These are phyloP conservation scores for Blastobotrys terrestris DNA, from an alignment of 805 yeast species.

Conservation along the genomic window DNA sequence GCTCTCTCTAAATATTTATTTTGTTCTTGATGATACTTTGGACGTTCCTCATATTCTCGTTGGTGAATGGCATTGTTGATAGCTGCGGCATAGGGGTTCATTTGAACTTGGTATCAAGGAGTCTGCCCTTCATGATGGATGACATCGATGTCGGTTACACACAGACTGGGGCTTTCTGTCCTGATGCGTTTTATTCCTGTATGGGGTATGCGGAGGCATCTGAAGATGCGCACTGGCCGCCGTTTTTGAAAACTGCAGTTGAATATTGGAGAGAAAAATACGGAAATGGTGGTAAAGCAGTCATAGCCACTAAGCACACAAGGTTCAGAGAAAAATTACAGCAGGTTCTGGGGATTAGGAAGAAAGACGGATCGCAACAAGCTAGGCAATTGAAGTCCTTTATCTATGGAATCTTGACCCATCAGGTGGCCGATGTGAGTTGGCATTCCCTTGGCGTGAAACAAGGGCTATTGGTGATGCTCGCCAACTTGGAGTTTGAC, in stretches of 20 bases:
- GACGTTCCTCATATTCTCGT: background rate
- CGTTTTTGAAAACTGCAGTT: conserved; percentile 46
- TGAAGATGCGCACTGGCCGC: conserved; percentile 68
- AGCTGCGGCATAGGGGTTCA: conserved; percentile 3
- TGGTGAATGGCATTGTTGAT: background rate
- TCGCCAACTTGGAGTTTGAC: conserved; percentile 49
- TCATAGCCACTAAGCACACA: background rate
- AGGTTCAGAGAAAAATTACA: background rate
- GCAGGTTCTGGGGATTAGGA: background rate
- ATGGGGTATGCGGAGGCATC: conserved; percentile 45
- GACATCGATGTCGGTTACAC: background rate
- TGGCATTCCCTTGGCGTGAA: conserved; percentile 59
- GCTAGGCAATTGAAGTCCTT: conserved; percentile 42
- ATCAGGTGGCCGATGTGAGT: conserved; percentile 57
- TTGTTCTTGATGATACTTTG: background rate
- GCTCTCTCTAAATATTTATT: too few species aligned
- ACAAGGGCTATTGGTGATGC: conserved; percentile 49
- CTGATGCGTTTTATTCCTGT: conserved; percentile 64
- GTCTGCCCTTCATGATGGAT: background rate
- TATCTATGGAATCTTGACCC: conserved; percentile 51
- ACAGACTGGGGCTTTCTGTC: conserved; percentile 60
- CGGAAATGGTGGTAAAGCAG: conserved; percentile 3
- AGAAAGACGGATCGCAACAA: background rate
- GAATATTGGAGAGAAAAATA: conserved; percentile 36
- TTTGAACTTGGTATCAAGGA: background rate